Evolutionary conservation across 2,329 filamentous ascomycete genomes (phyloP).

Genomic region (Clonostachys rosea): DNA sequence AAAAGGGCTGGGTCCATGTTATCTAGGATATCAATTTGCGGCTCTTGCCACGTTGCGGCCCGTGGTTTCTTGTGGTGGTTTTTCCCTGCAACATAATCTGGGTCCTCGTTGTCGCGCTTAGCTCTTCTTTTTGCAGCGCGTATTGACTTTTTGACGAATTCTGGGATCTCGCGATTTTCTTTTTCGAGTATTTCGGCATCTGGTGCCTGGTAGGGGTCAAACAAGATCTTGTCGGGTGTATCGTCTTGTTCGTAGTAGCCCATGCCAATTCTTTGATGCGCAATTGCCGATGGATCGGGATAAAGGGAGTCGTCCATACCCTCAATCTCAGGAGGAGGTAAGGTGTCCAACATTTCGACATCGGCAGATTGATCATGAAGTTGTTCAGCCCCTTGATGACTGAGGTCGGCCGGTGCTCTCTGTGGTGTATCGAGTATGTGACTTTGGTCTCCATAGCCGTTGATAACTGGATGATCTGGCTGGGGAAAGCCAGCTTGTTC

Average conservation of each 20-base stretch:
- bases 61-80: conserved; percentile 35
- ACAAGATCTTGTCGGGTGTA: conserved; percentile 51
- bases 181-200: conserved; percentile 34
- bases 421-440: background rate
- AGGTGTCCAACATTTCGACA: background rate
- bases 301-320: conserved; percentile 28
- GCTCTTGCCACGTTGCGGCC: conserved; percentile 4
- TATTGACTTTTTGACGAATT: conserved; percentile 50
- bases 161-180: conserved; percentile 42
- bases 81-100: conserved; percentile 43
- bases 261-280: conserved; percentile 49
- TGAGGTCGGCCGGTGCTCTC: too few species aligned
- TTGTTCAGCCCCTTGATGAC: too few species aligned
- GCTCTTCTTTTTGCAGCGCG: conserved; percentile 48
- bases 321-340: conserved; percentile 12
- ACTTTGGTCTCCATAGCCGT: conserved; percentile 17
- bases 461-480: conserved; percentile 4
- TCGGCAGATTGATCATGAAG: background rate
- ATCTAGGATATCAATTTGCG: conserved; percentile 22
- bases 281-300: conserved; percentile 42
- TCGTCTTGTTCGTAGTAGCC: conserved; percentile 59
- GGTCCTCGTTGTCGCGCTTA: conserved; percentile 47
- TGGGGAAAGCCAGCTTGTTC: conserved; percentile 6
- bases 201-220: conserved; percentile 53
- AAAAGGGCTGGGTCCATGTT: conserved; percentile 52